Evolutionary conservation across 352 stramenopile genomes (phyloP).

Genomic region (Globisporangium polare): DNA sequence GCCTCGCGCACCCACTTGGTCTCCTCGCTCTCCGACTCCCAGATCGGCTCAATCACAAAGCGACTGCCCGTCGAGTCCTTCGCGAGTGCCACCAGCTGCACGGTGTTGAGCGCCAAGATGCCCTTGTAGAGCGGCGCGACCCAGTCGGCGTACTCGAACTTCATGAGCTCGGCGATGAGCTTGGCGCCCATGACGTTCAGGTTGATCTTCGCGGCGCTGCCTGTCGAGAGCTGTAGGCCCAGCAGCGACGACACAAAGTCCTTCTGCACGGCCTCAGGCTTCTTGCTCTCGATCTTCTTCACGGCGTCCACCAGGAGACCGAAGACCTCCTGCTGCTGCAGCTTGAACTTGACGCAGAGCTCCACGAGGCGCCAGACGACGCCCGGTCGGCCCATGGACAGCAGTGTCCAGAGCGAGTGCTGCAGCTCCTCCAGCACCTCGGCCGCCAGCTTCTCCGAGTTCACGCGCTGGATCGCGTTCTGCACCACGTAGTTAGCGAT

Average conservation of each 20-base stretch:
- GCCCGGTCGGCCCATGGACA: slow-evolving; percentile 63
- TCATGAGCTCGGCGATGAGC: slow-evolving; percentile 65
- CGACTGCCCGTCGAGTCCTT: slow-evolving; percentile 79
- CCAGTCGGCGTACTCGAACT: slow-evolving; percentile 52
- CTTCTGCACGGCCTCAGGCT: slow-evolving; percentile 61
- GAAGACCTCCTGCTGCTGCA: slow-evolving; percentile 53
- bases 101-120: slow-evolving; percentile 59
- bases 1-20: slow-evolving; percentile 58
- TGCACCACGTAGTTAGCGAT: slow-evolving; percentile 86
- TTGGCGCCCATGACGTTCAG: slow-evolving; percentile 78
- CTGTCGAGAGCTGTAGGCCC: slow-evolving; percentile 59
- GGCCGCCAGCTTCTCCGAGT: slow-evolving; percentile 32
- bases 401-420: slow-evolving; percentile 57
- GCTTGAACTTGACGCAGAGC: slow-evolving; percentile 60
- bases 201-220: slow-evolving; percentile 47
- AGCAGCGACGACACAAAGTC: slow-evolving; percentile 65
- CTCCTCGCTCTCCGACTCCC: slow-evolving; percentile 54
- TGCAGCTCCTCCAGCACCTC: slow-evolving; percentile 60
- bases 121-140: slow-evolving; percentile 52
- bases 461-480: slow-evolving; percentile 55
- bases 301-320: slow-evolving; percentile 50
- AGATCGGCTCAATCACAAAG: slow-evolving; percentile 75
- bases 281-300: slow-evolving; percentile 77
- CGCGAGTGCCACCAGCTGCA: slow-evolving; percentile 66
- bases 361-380: slow-evolving; percentile 79